These are phyloP conservation scores for Venturia nashicola DNA, from an alignment of 2,329 filamentous ascomycete genomes.

Conservation along the genomic window DNA sequence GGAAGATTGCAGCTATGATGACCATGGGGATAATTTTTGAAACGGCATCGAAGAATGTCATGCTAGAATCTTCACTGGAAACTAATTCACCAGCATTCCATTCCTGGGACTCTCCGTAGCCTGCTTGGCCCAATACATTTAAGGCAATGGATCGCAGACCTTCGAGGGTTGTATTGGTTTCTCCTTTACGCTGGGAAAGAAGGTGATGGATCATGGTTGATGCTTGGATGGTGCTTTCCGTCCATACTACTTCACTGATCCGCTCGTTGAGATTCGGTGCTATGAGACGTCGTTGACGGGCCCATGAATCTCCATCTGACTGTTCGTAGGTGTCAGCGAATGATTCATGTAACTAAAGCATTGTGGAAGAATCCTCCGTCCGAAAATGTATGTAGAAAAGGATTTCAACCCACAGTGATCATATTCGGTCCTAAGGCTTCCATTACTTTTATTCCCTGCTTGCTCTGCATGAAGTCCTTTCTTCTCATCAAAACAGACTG, in stretches of 20 bases:
- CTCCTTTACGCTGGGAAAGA: background rate
- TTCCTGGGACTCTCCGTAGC: background rate
- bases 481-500: background rate
- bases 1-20: background rate
- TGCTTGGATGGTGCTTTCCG: background rate
- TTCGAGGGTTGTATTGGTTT: background rate
- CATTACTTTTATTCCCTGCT: background rate
- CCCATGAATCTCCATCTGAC: background rate
- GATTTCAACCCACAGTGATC: background rate
- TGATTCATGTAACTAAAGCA: no score
- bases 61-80: background rate
- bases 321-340: background rate
- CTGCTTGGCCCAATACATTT: constrained; percentile 1
- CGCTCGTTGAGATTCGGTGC: constrained; percentile 6
- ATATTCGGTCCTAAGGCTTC: background rate
- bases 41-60: constrained; percentile 1
- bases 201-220: background rate
- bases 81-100: background rate
- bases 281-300: constrained; percentile 5
- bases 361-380: no score
- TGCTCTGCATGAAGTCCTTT: background rate
- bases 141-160: constrained; percentile 4
- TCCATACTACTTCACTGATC: background rate
- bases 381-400: no score
- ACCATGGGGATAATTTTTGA: background rate